Percentiles rank a stretch among this genome's conserved stretches.
Conservation (phyloP, 2,329 filamentous ascomycete genomes). For the Samsoniella hepiali region DNA sequence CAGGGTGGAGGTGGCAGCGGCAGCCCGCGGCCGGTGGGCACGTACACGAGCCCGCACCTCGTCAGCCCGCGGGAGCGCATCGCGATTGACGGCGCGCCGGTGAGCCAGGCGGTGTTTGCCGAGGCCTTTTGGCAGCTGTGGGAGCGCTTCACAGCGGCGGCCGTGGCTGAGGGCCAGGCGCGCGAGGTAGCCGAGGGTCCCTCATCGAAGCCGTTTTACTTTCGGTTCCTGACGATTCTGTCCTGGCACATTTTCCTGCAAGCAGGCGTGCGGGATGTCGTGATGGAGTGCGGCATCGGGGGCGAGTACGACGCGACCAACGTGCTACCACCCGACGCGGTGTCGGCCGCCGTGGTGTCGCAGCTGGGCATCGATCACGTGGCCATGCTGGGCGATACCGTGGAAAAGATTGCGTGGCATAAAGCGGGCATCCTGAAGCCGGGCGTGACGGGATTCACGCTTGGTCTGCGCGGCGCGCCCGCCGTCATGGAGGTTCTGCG, state of each 20-base stretch:
- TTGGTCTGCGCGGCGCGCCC: constrained; percentile 28
- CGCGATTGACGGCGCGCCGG: constrained; percentile 68
- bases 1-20: background rate
- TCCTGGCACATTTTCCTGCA: constrained; percentile 78
- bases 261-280: constrained; percentile 72
- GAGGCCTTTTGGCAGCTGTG: constrained; percentile 81
- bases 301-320: constrained; percentile 94
- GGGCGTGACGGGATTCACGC: constrained; percentile 42
- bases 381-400: constrained; percentile 72
- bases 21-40: constrained; percentile 51
- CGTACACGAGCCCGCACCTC: constrained; percentile 84
- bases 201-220: constrained; percentile 79
- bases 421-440: constrained; percentile 84
- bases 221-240: constrained; percentile 85
- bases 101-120: constrained; percentile 67
- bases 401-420: constrained; percentile 84
- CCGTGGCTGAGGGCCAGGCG: constrained; percentile 31
- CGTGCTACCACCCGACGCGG: constrained; percentile 60
- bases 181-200: constrained; percentile 50
- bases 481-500: constrained; percentile 53
- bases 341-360: constrained; percentile 70
- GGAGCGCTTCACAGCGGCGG: constrained; percentile 54
- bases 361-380: constrained; percentile 85
- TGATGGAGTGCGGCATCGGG: constrained; percentile 92
- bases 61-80: constrained; percentile 82